Evolutionary conservation across 2,329 filamentous ascomycete genomes (phyloP).

Genomic region (Cladosporium phlei): DNA sequence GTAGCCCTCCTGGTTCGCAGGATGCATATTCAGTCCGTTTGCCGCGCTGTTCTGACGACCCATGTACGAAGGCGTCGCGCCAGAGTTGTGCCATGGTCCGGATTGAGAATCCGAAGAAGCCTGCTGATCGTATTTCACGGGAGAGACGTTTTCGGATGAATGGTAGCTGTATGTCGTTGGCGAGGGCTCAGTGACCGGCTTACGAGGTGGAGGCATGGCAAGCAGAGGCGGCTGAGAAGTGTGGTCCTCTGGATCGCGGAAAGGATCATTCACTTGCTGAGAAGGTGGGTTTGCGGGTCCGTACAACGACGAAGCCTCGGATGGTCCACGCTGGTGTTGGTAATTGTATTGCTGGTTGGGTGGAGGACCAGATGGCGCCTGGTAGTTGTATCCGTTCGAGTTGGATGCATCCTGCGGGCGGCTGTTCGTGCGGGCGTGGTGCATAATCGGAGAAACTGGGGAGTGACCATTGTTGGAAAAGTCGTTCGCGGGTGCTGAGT

Average conservation of each 20-base stretch:
- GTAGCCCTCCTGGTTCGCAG: conserved; percentile 11
- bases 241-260: conserved; percentile 39
- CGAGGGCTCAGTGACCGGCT: conserved; percentile 2
- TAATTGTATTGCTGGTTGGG: conserved; percentile 12
- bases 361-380: conserved; percentile 24
- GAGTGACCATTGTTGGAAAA: conserved; percentile 7
- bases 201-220: conserved; percentile 8
- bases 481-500: background rate
- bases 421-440: conserved; percentile 1
- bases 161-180: background rate
- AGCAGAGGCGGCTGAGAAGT: conserved; percentile 26
- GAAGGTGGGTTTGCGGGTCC: conserved; percentile 5
- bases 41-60: conserved; percentile 41
- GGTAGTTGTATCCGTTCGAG: conserved; percentile 14
- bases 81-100: conserved; percentile 27
- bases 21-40: conserved; percentile 44
- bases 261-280: conserved; percentile 34
- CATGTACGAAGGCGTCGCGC: conserved; percentile 38
- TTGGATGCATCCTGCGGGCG: background rate
- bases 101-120: background rate
- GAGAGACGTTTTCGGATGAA: background rate
- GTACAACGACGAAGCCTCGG: conserved; percentile 13
- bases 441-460: conserved; percentile 2
- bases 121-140: too few relatives aligned
- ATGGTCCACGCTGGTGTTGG: conserved; percentile 12